These are phyloP conservation scores for Mycocentrospora acerina DNA, from an alignment of 2,329 filamentous ascomycete genomes.

Conservation along the genomic window DNA sequence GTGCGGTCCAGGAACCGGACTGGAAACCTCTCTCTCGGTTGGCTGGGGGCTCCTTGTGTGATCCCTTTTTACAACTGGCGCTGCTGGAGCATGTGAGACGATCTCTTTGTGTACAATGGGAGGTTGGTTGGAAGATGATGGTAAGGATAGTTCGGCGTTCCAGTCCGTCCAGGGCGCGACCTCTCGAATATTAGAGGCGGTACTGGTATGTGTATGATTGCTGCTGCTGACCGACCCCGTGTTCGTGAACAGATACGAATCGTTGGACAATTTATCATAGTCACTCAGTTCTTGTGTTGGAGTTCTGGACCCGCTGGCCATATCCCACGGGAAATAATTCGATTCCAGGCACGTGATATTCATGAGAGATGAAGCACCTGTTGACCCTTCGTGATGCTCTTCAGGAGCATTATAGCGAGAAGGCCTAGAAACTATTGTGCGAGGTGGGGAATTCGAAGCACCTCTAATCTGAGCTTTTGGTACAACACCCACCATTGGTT, in stretches of 20 bases:
- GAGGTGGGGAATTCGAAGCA: slow-evolving; percentile 4
- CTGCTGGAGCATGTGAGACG: neutral
- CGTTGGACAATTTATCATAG: neutral
- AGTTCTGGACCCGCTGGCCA: slow-evolving; percentile 1
- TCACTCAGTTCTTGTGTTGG: neutral
- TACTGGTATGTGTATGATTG: too few species aligned
- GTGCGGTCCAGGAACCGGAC: neutral
- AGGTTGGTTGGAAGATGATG: neutral
- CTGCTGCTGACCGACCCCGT: too few species aligned
- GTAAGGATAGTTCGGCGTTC: slow-evolving; percentile 6
- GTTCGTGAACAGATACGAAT: too few species aligned
- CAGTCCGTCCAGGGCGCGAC: slow-evolving; percentile 27
- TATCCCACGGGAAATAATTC: slow-evolving; percentile 2
- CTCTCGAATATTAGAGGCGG: slow-evolving; percentile 10
- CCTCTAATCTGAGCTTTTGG: neutral
- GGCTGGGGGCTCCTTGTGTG: too few species aligned
- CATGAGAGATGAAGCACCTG: slow-evolving; percentile 11
- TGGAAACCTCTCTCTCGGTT: too few species aligned
- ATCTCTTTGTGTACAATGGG: slow-evolving; percentile 1
- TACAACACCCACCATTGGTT: neutral
- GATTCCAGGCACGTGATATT: slow-evolving; percentile 4
- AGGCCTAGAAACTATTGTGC: slow-evolving; percentile 8
- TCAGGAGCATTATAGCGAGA: slow-evolving; percentile 10
- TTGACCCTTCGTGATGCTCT: neutral
- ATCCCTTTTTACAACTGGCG: too few species aligned